phyloP scores from a whole-genome alignment of 2,329 filamentous ascomycete species.

The Cladosporium sp. region DNA sequence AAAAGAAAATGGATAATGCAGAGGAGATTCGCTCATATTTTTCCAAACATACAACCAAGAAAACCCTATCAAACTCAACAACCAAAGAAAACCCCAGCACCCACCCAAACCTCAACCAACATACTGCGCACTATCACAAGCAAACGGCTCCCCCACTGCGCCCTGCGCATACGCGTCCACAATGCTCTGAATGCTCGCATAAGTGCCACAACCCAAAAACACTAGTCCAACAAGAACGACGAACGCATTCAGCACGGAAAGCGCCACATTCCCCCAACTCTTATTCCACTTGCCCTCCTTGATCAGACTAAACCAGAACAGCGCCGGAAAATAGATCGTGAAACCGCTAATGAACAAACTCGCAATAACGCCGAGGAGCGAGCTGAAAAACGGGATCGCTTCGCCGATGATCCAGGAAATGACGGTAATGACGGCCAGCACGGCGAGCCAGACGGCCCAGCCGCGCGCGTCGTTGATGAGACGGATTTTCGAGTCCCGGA shows the following conservation, averaged over 20 bases:
- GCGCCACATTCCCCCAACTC: conserved; percentile 47
- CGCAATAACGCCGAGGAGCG: conserved; percentile 66
- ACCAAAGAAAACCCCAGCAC: too few relatives aligned
- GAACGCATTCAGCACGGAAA: conserved; percentile 64
- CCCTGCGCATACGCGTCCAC: conserved; percentile 65
- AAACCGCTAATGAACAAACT: conserved; percentile 87
- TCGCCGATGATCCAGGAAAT: conserved; percentile 85
- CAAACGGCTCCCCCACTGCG: conserved; percentile 67
- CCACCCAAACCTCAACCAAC: not conserved
- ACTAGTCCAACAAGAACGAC: conserved; percentile 72
- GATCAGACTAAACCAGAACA: conserved; percentile 85
- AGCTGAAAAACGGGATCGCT: conserved; percentile 89
- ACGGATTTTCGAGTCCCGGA: conserved; percentile 75
- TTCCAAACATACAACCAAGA: too few relatives aligned
- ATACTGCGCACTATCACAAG: conserved; percentile 50
- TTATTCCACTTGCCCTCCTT: conserved; percentile 64
- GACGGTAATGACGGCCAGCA: conserved; percentile 76
- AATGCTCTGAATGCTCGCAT: conserved; percentile 67
- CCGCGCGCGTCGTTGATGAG: conserved; percentile 74
- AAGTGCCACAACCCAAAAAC: conserved; percentile 79
- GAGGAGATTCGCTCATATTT: too few relatives aligned
- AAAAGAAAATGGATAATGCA: too few relatives aligned
- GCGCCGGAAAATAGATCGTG: conserved; percentile 76
- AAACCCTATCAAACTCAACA: too few relatives aligned
- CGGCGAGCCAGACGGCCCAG: conserved; percentile 73